These are phyloP conservation scores for Scheffersomyces coipomensis DNA, from an alignment of 805 yeast genomes.

Conservation along the genomic window DNA sequence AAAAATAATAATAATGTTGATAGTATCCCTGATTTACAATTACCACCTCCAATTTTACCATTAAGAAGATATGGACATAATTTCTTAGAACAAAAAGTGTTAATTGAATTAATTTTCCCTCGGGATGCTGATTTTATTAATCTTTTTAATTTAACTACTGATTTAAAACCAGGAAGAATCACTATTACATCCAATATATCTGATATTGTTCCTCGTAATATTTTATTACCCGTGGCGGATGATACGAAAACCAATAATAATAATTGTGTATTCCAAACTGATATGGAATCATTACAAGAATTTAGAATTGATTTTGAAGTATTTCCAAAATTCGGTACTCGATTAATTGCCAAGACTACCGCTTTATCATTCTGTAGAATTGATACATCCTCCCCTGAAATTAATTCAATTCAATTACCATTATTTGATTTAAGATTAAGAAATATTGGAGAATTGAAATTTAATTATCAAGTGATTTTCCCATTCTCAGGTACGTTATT, in stretches of 20 bases:
- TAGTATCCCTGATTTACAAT: conserved; percentile 81
- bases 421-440: conserved; percentile 78
- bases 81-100: conserved; percentile 85
- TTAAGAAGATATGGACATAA: conserved; percentile 93
- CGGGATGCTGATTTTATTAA: conserved; percentile 45
- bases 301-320: conserved; percentile 84
- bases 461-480: conserved; percentile 77
- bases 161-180: conserved; percentile 70
- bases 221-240: conserved; percentile 74
- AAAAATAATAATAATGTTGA: conserved; percentile 46
- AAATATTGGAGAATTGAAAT: conserved; percentile 76
- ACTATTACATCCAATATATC: conserved; percentile 74
- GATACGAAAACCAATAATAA: conserved; percentile 47
- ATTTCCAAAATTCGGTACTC: conserved; percentile 92
- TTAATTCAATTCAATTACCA: conserved; percentile 55
- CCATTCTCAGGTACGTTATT: conserved; percentile 85
- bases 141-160: conserved; percentile 41
- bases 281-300: conserved; percentile 56
- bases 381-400: conserved; percentile 39
- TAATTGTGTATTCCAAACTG: conserved; percentile 80
- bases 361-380: conserved; percentile 57
- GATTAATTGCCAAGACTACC: conserved; percentile 85
- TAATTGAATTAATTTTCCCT: conserved; percentile 73
- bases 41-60: conserved; percentile 97
- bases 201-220: conserved; percentile 85